Evolutionary conservation across 2,329 filamentous ascomycete genomes (phyloP).

Genomic region (Alternaria triticina): DNA sequence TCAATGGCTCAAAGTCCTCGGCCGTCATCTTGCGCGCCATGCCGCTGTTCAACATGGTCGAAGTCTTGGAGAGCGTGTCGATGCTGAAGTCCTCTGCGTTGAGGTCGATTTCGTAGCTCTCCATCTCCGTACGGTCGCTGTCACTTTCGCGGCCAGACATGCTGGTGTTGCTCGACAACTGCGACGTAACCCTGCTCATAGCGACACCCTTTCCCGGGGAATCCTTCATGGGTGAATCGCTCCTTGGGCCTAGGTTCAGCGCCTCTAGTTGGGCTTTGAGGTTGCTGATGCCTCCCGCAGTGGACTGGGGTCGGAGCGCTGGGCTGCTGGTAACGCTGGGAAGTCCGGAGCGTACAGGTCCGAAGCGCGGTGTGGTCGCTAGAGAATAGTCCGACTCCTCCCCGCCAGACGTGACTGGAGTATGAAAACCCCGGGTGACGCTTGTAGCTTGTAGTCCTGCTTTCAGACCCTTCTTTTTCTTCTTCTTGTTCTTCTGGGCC

Average conservation of each 20-base stretch:
- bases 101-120: slow-evolving; percentile 84
- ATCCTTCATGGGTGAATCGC: slow-evolving; percentile 61
- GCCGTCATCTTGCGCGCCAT: slow-evolving; percentile 85
- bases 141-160: slow-evolving; percentile 65
- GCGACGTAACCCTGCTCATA: slow-evolving; percentile 39
- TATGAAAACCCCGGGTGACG: slow-evolving; percentile 58
- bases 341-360: slow-evolving; percentile 52
- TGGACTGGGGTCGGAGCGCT: slow-evolving; percentile 57
- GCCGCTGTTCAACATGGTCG: slow-evolving; percentile 50
- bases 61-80: slow-evolving; percentile 53
- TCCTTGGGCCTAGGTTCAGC: slow-evolving; percentile 69
- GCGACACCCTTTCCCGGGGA: slow-evolving; percentile 55
- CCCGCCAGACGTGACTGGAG: slow-evolving; percentile 59
- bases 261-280: slow-evolving; percentile 82
- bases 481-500: slow-evolving; percentile 48
- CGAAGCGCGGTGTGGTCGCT: slow-evolving; percentile 51
- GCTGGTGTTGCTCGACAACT: slow-evolving; percentile 63
- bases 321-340: slow-evolving; percentile 60
- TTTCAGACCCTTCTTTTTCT: slow-evolving; percentile 45
- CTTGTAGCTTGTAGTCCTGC: slow-evolving; percentile 38
- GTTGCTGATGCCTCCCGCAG: slow-evolving; percentile 76
- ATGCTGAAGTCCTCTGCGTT: slow-evolving; percentile 84
- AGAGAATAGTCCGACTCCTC: slow-evolving; percentile 61
- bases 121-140: slow-evolving; percentile 73
- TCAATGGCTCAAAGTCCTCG: slow-evolving; percentile 86